phyloP scores from a whole-genome alignment of 331 rosid genomes.

The Quercus lobata region DNA sequence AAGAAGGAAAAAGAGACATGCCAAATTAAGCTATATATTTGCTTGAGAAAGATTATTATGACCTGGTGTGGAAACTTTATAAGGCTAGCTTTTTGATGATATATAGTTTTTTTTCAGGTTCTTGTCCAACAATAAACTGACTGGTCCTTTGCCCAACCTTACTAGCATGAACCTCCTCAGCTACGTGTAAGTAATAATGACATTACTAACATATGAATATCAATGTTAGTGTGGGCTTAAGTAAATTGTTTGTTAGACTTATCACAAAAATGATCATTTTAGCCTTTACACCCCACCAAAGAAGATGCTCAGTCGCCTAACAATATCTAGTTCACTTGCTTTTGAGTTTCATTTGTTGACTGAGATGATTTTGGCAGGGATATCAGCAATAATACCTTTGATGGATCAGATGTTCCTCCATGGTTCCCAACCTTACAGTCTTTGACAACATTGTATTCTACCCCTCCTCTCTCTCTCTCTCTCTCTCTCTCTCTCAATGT shows the following conservation, averaged over 20 bases:
- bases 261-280: background rate
- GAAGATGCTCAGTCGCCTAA: background rate
- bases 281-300: background rate
- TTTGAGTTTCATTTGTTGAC: background rate
- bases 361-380: constrained; percentile 49
- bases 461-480: background rate
- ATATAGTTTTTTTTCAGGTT: too few species aligned
- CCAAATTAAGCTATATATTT: too few species aligned
- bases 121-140: constrained; percentile 43
- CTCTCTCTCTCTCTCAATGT: background rate
- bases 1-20: too few species aligned
- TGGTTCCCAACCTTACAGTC: constrained; percentile 44
- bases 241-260: background rate
- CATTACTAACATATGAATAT: background rate
- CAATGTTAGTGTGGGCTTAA: background rate
- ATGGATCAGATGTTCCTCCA: constrained; percentile 37
- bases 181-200: constrained; percentile 48
- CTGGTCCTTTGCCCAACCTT: constrained; percentile 53
- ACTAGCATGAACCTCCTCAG: constrained; percentile 38
- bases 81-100: too few species aligned
- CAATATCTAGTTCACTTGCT: background rate
- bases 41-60: too few species aligned
- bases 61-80: too few species aligned
- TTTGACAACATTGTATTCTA: constrained; percentile 62
- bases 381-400: constrained; percentile 62